Conservation (phyloP, 805 yeast species). For the Maudiozyma turicensis region DNA sequence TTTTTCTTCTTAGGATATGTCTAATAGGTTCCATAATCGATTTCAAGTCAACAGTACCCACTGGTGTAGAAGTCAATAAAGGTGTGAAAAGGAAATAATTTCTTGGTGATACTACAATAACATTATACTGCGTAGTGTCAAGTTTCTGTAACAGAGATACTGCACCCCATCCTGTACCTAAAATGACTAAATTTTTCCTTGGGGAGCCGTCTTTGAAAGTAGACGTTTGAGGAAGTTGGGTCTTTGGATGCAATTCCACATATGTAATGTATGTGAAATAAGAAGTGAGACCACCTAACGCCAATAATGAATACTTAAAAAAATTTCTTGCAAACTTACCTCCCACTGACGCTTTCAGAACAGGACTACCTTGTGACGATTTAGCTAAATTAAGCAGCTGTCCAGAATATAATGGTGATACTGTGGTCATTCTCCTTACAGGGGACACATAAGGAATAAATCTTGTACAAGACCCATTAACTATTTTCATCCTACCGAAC, state of each 20-base stretch:
- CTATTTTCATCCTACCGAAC: no score
- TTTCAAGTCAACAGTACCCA: constrained; percentile 82
- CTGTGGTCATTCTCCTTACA: no score
- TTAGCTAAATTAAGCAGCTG: no score
- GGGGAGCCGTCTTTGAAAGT: constrained; percentile 38
- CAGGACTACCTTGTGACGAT: neutral
- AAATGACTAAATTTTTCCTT: constrained; percentile 46
- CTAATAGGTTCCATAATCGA: constrained; percentile 93
- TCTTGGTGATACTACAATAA: constrained; percentile 84
- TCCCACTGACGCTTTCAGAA: neutral
- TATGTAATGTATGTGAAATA: constrained; percentile 54
- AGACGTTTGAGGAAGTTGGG: constrained; percentile 53
- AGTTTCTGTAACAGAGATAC: constrained; percentile 74
- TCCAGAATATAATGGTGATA: no score
- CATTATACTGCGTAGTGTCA: constrained; percentile 82
- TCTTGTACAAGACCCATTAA: no score
- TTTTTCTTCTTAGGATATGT: constrained; percentile 66
- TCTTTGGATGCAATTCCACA: constrained; percentile 50
- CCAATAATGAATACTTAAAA: constrained; percentile 3
- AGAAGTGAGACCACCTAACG: constrained; percentile 38
- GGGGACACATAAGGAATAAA: no score
- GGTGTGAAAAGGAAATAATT: constrained; percentile 95
- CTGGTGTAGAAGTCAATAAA: constrained; percentile 84
- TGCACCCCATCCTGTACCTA: constrained; percentile 94
- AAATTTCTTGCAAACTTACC: neutral